phyloP scores from a whole-genome alignment of 2,329 filamentous ascomycete genomes.

The Chrysosporium keratinophilum region DNA sequence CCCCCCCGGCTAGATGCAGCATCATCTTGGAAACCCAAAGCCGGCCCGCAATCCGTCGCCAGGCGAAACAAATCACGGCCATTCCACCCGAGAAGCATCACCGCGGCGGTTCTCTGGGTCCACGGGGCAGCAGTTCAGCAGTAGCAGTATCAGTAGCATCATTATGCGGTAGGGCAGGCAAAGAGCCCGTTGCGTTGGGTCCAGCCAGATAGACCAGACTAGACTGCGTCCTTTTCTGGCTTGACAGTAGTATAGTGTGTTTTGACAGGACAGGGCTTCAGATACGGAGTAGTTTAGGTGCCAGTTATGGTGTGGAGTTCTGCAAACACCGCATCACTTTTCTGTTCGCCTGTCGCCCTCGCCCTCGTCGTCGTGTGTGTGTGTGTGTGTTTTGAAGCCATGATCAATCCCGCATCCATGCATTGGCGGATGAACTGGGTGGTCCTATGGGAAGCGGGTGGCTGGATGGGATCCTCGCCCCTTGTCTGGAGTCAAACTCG shows the following conservation, averaged over 20 bases:
- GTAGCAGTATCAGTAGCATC: background rate
- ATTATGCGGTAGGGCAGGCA: constrained; percentile 7
- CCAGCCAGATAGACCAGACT: background rate
- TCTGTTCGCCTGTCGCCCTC: background rate
- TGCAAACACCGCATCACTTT: constrained; percentile 10
- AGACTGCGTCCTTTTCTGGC: no score
- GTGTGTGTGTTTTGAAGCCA: no score
- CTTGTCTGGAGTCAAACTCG: background rate
- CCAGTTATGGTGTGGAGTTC: background rate
- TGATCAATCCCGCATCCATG: no score
- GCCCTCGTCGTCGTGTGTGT: no score
- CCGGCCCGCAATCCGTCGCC: background rate
- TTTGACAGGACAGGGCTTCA: background rate
- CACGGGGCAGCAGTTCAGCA: constrained; percentile 9
- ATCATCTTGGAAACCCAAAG: background rate
- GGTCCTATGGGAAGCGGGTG: background rate
- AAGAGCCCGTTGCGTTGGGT: background rate
- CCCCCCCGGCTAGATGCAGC: background rate
- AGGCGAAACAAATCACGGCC: constrained; percentile 6
- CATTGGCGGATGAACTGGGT: background rate
- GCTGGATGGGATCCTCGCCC: background rate
- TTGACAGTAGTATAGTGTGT: no score
- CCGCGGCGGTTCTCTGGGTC: constrained; percentile 8
- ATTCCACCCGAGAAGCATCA: constrained; percentile 4
- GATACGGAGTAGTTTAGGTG: background rate